Conservation (phyloP, 225 moss, liverwort and hornwort species). For the Straminergon stramineum region DNA sequence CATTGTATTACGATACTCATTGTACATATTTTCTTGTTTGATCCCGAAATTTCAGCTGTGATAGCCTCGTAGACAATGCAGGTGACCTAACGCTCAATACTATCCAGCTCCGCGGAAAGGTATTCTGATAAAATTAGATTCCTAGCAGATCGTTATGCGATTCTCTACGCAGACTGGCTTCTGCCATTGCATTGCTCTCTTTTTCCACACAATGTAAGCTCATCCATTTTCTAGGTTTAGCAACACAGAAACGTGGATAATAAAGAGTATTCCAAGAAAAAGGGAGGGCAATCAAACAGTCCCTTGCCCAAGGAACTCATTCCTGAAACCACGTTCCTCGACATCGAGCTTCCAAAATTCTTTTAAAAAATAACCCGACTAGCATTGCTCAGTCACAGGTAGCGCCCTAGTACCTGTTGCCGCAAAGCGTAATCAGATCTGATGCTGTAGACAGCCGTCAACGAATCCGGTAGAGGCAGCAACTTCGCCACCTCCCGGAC, state of each 20-base stretch:
- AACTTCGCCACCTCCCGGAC: conserved; percentile 96
- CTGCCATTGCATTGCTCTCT: neutral
- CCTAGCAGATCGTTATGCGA: neutral
- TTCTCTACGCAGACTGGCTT: neutral
- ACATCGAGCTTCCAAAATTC: neutral
- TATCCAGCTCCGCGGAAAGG: neutral
- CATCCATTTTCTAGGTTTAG: neutral
- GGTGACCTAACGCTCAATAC: neutral
- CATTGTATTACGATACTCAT: neutral
- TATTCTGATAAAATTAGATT: neutral
- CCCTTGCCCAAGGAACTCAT: neutral
- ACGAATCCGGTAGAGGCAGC: conserved; percentile 85
- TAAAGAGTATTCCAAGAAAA: neutral
- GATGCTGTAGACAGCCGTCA: conserved; percentile 61
- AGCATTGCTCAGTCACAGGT: neutral
- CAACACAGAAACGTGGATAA: neutral
- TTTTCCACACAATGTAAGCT: neutral
- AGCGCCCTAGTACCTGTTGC: conserved; percentile 54
- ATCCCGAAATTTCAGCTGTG: neutral
- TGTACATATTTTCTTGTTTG: too few relatives aligned
- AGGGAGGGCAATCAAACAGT: neutral
- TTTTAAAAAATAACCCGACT: neutral
- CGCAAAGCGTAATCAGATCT: conserved; percentile 89
- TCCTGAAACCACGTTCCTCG: neutral
- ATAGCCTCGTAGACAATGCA: neutral